These are phyloP conservation scores for Lavandula angustifolia DNA, from an alignment of 257 asterid species.

Conservation along the genomic window DNA sequence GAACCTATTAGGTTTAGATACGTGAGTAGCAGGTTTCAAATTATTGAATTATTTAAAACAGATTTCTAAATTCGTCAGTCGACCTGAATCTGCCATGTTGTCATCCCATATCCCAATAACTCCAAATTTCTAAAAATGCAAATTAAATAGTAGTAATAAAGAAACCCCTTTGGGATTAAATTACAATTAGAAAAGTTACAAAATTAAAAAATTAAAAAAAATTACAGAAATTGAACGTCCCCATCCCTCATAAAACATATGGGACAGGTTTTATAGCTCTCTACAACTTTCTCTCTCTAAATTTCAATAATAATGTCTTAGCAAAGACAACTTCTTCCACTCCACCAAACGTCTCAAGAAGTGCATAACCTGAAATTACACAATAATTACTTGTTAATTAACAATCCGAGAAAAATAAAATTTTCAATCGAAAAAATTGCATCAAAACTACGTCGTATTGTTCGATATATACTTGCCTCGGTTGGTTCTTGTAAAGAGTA, in stretches of 20 bases:
- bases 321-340: conserved; percentile 56
- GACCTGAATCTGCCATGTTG: conserved; percentile 14
- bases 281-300: conserved; percentile 1
- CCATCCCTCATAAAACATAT: conserved; percentile 38
- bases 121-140: conserved; percentile 1
- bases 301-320: conserved; percentile 31
- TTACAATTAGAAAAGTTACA: conserved; percentile 19
- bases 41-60: conserved; percentile 1
- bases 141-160: not conserved
- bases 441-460: too few relatives aligned
- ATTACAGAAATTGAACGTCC: conserved; percentile 30
- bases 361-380: conserved; percentile 18
- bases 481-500: conserved; percentile 72
- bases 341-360: conserved; percentile 68
- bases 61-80: conserved; percentile 14
- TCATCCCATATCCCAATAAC: conserved; percentile 3
- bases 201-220: conserved; percentile 14
- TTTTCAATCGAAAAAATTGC: too few relatives aligned
- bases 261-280: conserved; percentile 30
- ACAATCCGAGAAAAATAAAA: not conserved
- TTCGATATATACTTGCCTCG: conserved; percentile 59
- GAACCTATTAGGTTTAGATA: not conserved
- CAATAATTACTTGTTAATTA: not conserved
- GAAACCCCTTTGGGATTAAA: conserved; percentile 26
- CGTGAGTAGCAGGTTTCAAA: not conserved